These are phyloP conservation scores for Neobulgaria alba DNA, from an alignment of 2,329 filamentous ascomycete species.

Conservation along the genomic window DNA sequence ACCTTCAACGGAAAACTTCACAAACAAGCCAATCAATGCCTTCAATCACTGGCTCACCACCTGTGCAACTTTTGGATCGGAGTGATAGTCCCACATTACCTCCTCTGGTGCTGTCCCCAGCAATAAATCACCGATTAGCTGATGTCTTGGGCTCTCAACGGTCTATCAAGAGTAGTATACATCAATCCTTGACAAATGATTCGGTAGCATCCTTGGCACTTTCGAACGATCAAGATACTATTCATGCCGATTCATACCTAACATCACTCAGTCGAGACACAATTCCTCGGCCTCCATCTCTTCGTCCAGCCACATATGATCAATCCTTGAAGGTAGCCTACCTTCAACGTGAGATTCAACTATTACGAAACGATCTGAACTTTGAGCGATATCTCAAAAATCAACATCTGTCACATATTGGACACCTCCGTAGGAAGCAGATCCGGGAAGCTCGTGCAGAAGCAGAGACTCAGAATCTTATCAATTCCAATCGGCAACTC, in stretches of 20 bases:
- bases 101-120: constrained; percentile 37
- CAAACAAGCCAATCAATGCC: constrained; percentile 39
- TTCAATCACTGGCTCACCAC: constrained; percentile 38
- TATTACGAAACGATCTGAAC: constrained; percentile 71
- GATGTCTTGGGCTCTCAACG: constrained; percentile 54
- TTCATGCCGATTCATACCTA: constrained; percentile 24
- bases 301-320: constrained; percentile 23
- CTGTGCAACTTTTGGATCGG: constrained; percentile 13
- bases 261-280: constrained; percentile 19
- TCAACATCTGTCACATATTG: constrained; percentile 75
- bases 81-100: constrained; percentile 57
- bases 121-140: constrained; percentile 47
- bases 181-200: constrained; percentile 48
- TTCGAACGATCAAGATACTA: constrained; percentile 18
- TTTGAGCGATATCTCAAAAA: constrained; percentile 80
- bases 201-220: constrained; percentile 38
- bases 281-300: constrained; percentile 22
- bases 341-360: constrained; percentile 64
- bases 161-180: constrained; percentile 45
- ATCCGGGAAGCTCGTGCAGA: constrained; percentile 70
- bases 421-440: constrained; percentile 65
- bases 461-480: constrained; percentile 72
- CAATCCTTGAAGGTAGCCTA: constrained; percentile 35
- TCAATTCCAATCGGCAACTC: constrained; percentile 66
- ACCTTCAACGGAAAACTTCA: constrained; percentile 36